These are phyloP conservation scores for Diplocarpon mali DNA, from an alignment of 2,329 filamentous ascomycete genomes.

Conservation along the genomic window DNA sequence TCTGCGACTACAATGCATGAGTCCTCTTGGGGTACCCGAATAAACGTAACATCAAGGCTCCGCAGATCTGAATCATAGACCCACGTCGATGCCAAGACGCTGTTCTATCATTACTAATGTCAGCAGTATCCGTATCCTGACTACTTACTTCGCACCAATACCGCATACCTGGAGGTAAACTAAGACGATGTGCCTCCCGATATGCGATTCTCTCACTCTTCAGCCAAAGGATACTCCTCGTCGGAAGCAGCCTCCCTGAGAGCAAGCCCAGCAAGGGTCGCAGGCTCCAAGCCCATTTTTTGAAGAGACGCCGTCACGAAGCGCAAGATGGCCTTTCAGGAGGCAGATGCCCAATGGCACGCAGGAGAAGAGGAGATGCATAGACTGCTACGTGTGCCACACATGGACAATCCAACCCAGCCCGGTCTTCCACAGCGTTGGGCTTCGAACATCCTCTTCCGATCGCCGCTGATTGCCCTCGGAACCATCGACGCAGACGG, in stretches of 20 bases:
- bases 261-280: background rate
- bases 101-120: too few species aligned
- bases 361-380: constrained; percentile 58
- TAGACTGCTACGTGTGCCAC: constrained; percentile 45
- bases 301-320: too few species aligned
- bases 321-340: constrained; percentile 31
- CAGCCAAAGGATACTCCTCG: background rate
- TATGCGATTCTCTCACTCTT: background rate
- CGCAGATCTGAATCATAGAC: too few species aligned
- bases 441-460: constrained; percentile 48
- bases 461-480: constrained; percentile 58
- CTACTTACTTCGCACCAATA: too few species aligned
- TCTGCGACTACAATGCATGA: too few species aligned
- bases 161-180: too few species aligned
- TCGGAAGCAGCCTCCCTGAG: background rate
- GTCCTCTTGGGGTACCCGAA: too few species aligned
- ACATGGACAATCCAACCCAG: constrained; percentile 53
- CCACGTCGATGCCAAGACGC: too few species aligned
- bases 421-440: constrained; percentile 50
- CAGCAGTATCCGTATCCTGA: too few species aligned
- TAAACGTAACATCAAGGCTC: too few species aligned
- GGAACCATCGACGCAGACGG: constrained; percentile 57
- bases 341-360: constrained; percentile 41
- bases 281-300: background rate
- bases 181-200: too few species aligned